phyloP scores from a whole-genome alignment of 805 yeast genomes.

The Sugiyamaella qingdaonensis region DNA sequence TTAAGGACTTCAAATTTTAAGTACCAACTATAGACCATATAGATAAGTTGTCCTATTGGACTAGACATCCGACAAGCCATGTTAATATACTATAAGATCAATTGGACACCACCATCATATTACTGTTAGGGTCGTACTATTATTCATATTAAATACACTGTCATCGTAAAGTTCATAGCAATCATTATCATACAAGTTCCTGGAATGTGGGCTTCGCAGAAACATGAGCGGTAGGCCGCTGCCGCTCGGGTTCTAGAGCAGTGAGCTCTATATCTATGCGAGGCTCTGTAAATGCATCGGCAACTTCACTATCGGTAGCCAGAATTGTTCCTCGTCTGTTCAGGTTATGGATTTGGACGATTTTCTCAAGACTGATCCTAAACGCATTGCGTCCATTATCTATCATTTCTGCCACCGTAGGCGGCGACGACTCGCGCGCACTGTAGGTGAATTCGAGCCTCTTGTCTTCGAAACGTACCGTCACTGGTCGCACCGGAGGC shows the following conservation, averaged over 20 bases:
- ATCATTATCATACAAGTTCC: neutral
- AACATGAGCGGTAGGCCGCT: neutral
- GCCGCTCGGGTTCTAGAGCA: constrained; percentile 1
- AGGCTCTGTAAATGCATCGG: constrained; percentile 39
- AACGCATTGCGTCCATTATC: constrained; percentile 75
- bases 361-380: constrained; percentile 41
- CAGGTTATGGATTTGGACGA: constrained; percentile 36
- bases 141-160: no score
- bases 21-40: no score
- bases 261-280: constrained; percentile 38
- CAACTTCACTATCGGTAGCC: constrained; percentile 45
- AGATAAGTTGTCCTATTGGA: no score
- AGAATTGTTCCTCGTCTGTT: constrained; percentile 31
- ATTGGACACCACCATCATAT: no score
- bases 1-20: no score
- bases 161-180: no score
- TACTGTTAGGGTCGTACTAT: no score
- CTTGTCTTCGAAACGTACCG: constrained; percentile 29
- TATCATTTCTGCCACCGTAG: constrained; percentile 70
- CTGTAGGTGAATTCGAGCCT: constrained; percentile 56
- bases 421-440: constrained; percentile 65
- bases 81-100: no score
- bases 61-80: no score
- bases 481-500: constrained; percentile 26
- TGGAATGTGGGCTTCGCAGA: constrained; percentile 8